Percentiles rank a stretch among this genome's conserved stretches.
phyloP scores from a whole-genome alignment of 169 alveolate species.

The Cryptosporidium andersoni region DNA sequence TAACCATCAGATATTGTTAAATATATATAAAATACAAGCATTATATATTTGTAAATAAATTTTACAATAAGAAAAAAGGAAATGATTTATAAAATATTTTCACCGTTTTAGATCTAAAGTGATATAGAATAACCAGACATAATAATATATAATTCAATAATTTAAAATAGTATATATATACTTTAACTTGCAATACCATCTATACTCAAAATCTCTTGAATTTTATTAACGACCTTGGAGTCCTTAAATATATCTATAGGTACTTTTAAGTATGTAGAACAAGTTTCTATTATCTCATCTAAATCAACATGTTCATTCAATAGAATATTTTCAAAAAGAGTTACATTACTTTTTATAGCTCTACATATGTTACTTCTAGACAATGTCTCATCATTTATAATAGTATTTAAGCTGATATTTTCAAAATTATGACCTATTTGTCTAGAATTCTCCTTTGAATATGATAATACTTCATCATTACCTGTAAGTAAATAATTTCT shows the following conservation, averaged over 20 bases:
- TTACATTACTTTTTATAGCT: slow-evolving; percentile 13
- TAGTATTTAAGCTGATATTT: background rate
- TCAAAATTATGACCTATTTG: background rate
- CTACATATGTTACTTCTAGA: slow-evolving; percentile 6
- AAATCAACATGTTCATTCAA: background rate
- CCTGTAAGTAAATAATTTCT: slow-evolving; percentile 42
- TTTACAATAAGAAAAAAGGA: too few relatives aligned
- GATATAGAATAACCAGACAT: too few relatives aligned
- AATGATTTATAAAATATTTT: too few relatives aligned
- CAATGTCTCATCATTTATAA: slow-evolving; percentile 24
- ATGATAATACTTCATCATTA: slow-evolving; percentile 1
- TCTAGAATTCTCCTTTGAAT: background rate
- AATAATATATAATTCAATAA: too few relatives aligned
- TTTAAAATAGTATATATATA: too few relatives aligned
- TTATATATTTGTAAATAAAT: too few relatives aligned
- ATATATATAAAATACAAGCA: too few relatives aligned
- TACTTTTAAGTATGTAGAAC: slow-evolving; percentile 32
- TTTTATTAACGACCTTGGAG: slow-evolving; percentile 2
- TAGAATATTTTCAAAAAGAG: slow-evolving; percentile 41
- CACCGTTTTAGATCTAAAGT: too few relatives aligned
- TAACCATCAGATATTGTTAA: too few relatives aligned
- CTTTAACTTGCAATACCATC: too few relatives aligned
- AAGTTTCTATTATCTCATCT: slow-evolving; percentile 25
- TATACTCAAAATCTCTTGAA: background rate
- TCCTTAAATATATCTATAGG: slow-evolving; percentile 10